phyloP scores from a whole-genome alignment of 257 asterid species.

The Nicotiana otophora region DNA sequence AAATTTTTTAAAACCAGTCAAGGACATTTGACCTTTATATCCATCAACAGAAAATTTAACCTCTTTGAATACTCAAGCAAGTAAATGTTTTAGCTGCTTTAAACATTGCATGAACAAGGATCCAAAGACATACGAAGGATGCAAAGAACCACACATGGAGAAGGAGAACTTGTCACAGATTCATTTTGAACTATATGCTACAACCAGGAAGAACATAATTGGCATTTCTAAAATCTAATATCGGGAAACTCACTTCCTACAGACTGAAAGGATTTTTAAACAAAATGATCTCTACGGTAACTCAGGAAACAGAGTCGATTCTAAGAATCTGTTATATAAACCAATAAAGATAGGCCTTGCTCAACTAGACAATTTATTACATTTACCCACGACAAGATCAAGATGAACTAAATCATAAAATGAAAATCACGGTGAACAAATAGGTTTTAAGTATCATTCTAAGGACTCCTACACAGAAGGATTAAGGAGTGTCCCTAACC shows the following conservation, averaged over 20 bases:
- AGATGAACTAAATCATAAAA: neutral
- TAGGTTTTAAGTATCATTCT: neutral
- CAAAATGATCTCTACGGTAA: neutral
- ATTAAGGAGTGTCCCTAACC: conserved; percentile 37
- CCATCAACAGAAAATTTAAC: neutral
- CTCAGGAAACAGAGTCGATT: neutral
- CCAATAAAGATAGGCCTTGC: neutral
- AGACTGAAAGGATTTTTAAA: neutral
- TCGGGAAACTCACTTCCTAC: neutral
- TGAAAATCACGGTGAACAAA: neutral
- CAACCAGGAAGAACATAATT: neutral
- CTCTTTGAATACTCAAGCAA: neutral
- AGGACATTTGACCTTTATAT: neutral
- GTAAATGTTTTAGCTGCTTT: neutral
- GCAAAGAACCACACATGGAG: neutral
- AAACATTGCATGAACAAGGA: neutral
- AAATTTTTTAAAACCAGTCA: neutral
- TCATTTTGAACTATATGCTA: neutral
- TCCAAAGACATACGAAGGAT: neutral
- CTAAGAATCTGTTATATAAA: neutral
- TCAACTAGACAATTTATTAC: neutral
- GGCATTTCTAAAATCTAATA: neutral
- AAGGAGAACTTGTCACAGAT: neutral
- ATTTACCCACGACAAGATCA: conserved; percentile 1
- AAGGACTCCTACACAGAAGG: neutral